A percentile compares a stretch with the other conserved stretches of the same genome.
Conservation (phyloP, 805 yeast genomes). For the Kregervanrija fluxuum region DNA sequence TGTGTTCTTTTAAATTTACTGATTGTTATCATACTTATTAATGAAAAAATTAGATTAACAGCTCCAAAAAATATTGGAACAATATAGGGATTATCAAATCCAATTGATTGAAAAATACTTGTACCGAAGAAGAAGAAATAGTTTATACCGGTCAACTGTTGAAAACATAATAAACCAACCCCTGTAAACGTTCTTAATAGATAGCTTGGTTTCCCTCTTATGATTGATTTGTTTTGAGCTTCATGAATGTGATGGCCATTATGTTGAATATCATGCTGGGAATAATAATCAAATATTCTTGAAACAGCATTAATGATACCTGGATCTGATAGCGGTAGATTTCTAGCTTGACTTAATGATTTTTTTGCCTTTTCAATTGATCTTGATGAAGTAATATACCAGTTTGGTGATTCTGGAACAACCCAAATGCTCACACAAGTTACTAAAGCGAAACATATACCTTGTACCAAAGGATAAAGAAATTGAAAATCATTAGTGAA, state of each 20-base stretch:
- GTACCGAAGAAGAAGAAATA: constrained; percentile 64
- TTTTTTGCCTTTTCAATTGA: constrained; percentile 10
- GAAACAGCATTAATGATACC: constrained; percentile 15
- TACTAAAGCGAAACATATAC: constrained; percentile 12
- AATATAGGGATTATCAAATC: constrained; percentile 45
- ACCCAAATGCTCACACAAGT: constrained; percentile 16
- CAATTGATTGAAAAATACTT: constrained; percentile 45
- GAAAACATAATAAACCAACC: constrained; percentile 22
- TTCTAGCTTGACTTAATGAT: constrained; percentile 16
- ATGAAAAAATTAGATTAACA: constrained; percentile 48
- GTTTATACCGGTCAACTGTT: constrained; percentile 58
- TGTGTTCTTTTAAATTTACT: constrained; percentile 41
- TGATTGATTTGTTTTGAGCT: constrained; percentile 10
- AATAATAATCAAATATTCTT: constrained; percentile 13
- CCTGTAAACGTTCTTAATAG: constrained; percentile 25
- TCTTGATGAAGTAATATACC: constrained; percentile 15
- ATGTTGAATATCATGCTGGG: not conserved
- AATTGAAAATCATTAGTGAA: constrained; percentile 15
- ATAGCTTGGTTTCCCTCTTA: constrained; percentile 25
- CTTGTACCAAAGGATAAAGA: constrained; percentile 16
- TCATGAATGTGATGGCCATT: not conserved
- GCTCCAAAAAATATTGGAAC: constrained; percentile 50
- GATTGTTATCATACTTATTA: constrained; percentile 39
- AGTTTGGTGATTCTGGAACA: constrained; percentile 31
- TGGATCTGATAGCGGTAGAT: constrained; percentile 16